Base-by-base conservation (phyloP, 192 early-diverging fungal genomes). In the Cladochytrium replicatum region DNA sequence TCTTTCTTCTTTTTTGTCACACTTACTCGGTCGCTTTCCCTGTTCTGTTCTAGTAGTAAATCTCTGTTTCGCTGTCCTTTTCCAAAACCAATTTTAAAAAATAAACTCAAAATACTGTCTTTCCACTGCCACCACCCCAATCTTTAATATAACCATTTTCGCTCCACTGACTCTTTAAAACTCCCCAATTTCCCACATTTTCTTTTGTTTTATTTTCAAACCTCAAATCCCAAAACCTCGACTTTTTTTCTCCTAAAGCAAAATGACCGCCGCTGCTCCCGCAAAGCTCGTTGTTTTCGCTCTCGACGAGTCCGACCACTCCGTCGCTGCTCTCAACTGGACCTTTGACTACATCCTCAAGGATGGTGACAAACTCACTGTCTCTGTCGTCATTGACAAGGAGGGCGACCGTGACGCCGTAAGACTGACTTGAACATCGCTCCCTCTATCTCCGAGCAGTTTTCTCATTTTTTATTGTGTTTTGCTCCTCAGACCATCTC, bases 261-360 rank as follows among this genome's bases (percentile, higher is more conserved):
- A n/a, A n/a, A n/a, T n/a, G n/a, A n/a, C n/a, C n/a, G n/a, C n/a
- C n/a, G n/a, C n/a, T n/a, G n/a, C n/a, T n/a, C n/a, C n/a, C n/a
- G n/a, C n/a, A n/a, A n/a, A n/a, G n/a, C n/a, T n/a, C 8, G 55
- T 66, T 29, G 27, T 66, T 8, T 44, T 67, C 30, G 66, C 66
- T 21, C 32, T 67, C 29, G 66, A 67, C 48, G 66, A 67, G 32
- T 69, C 66, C 0, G 32, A 11, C 30, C 66, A 67, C 52, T 59
- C 66, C 29, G 41, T 68, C 2, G 57, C 50, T 4, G 66, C 66
- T n/a, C 46, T 69, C 43, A 64, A 44, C 45, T 67, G 52, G 52
- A 53, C 24, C 30, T 67, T 67, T 38, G 59, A 58, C 19, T 52
- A 61, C 34, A 24, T 67, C 31, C 31, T 60, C 23, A 27, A 22